A percentile compares a stretch with the other conserved stretches of the same genome.
phyloP scores from a whole-genome alignment of 371 early-diverging fungal genomes.

The Batkoa obscura region DNA sequence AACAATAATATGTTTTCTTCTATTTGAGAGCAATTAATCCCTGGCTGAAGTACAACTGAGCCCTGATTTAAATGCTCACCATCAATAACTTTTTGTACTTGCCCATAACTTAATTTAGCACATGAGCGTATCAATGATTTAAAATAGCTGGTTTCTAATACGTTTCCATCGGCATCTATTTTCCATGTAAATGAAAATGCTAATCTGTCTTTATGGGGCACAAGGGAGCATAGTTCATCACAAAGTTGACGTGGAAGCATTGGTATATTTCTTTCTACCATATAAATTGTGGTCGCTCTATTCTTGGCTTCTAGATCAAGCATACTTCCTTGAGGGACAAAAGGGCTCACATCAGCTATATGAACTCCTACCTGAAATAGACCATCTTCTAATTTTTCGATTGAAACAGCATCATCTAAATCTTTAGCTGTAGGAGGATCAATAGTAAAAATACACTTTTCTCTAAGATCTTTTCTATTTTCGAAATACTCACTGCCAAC shows the following conservation, averaged over 20 bases:
- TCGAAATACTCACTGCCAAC: background rate
- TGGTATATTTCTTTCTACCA: conserved; percentile 90
- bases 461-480: conserved; percentile 52
- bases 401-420: conserved; percentile 99
- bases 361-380: conserved; percentile 81
- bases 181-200: conserved; percentile 78
- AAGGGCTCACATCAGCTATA: conserved; percentile 96
- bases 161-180: conserved; percentile 52
- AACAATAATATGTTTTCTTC: conserved; percentile 54
- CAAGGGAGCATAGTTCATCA: conserved; percentile 81
- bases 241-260: conserved; percentile 87
- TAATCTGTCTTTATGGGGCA: conserved; percentile 75
- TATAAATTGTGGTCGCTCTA: conserved; percentile 90
- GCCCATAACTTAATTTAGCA: conserved; percentile 91
- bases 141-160: conserved; percentile 47
- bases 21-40: conserved; percentile 64
- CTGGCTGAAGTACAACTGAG: conserved; percentile 28
- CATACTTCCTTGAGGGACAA: conserved; percentile 69
- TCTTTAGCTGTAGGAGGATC: conserved; percentile 99
- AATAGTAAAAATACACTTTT: conserved; percentile 82
- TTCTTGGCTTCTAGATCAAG: conserved; percentile 76
- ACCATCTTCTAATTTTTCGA: conserved; percentile 60
- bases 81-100: conserved; percentile 88
- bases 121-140: conserved; percentile 88
- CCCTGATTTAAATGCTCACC: conserved; percentile 25